Evolutionary conservation across 78 protist species (phyloP), one percentile per base, ranked within the genome.

Genomic region (Tieghemostelium lacteum): DNA sequence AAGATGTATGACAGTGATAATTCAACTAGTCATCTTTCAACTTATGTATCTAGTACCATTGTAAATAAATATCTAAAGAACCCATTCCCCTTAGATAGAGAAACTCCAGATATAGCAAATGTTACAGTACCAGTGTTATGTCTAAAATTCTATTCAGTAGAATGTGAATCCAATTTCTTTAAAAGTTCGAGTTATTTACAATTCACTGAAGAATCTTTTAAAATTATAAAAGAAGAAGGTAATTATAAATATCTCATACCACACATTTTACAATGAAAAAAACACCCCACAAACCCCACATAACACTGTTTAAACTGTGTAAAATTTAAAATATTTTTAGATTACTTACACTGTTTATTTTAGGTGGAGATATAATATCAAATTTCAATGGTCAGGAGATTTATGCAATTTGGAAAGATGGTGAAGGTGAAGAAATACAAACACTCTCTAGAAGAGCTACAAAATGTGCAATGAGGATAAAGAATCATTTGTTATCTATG

Each of bases 201-300:
- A 16, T 61, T 78, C 39, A 55, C 66, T 8, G 75, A 78, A 29
- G 77, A 66, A 22, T n/a, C 58, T 1, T 78, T 66, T 54, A 39
- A 66, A 31, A 78, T 78, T 20, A 78, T 78, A 37, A 1, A 16
- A 5, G 88, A 78, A 17, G 88, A 78, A 26, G 75, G 77, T 71
- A 71, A 52, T 3, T 29, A 33, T 10, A 7, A 31, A 29, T 28
- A 20, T 69, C 52, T 10, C 29, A 6, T 5, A 19, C 63, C 17
- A 57, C 24, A 5, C 24, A 16, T 16, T 19, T 16, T 57, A 57
- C 4, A n/a, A n/a, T 19, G 10, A 19, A 7, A 8, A 7, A 16
- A 4, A n/a, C 63, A 7, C 24, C 19, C 6, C 63, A 57, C 63
- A 4, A 57, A 16, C 24, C 63, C 52, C 52, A 45, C 52, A 45